Evolutionary conservation across 495 filamentous ascomycete genomes (phyloP).

Genomic region (Aspergillus sparsus): DNA sequence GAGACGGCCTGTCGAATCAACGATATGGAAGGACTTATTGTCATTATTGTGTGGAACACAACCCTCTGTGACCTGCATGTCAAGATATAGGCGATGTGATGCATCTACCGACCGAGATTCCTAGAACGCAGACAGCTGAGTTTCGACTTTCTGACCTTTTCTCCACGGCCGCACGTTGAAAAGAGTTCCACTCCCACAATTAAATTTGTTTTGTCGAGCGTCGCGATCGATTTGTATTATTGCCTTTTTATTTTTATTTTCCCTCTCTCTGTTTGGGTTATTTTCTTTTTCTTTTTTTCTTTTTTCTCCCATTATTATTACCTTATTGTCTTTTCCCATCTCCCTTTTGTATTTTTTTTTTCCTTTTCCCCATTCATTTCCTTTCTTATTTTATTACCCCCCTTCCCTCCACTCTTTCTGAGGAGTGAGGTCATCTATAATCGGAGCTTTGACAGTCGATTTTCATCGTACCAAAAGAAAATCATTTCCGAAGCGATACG

Average conservation of each 20-base stretch:
- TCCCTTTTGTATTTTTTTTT: background rate
- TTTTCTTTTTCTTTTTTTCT: background rate
- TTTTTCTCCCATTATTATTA: background rate
- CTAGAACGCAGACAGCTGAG: conserved; percentile 21
- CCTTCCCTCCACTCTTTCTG: background rate
- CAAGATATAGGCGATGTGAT: conserved; percentile 35
- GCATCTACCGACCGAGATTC: conserved; percentile 29
- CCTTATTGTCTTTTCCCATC: background rate
- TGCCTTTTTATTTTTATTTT: background rate
- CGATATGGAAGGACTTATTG: conserved; percentile 15
- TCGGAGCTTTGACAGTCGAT: background rate
- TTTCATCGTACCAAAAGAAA: background rate
- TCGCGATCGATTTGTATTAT: conserved; percentile 8
- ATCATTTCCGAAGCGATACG: background rate
- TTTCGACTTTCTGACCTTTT: conserved; percentile 17
- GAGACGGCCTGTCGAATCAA: conserved; percentile 19
- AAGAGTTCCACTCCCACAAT: conserved; percentile 25
- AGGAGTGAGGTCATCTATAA: background rate
- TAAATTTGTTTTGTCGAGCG: background rate
- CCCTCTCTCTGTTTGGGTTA: background rate
- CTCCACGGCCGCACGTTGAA: conserved; percentile 29
- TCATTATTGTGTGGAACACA: conserved; percentile 18
- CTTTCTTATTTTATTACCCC: background rate
- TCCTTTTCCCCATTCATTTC: background rate
- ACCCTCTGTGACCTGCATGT: conserved; percentile 30